phyloP scores from a whole-genome alignment of 495 filamentous ascomycete species.

The Xylaria flabelliformis region DNA sequence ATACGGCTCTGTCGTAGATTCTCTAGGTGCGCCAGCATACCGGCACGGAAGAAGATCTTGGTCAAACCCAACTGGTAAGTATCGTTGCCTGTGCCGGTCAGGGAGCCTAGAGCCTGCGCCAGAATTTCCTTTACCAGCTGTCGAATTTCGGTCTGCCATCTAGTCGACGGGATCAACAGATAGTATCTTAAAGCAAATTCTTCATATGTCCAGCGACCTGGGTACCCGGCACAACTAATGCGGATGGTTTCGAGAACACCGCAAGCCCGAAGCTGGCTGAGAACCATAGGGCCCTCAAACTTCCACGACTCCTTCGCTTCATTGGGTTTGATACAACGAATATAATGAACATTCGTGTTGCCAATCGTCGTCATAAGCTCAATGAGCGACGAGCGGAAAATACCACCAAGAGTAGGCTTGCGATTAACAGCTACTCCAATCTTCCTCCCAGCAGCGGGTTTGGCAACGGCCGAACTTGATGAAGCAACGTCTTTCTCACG shows the following conservation, averaged over 20 bases:
- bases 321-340: slow-evolving; percentile 99
- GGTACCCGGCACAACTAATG: slow-evolving; percentile 97
- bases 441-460: slow-evolving; percentile 76
- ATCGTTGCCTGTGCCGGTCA: slow-evolving; percentile 79
- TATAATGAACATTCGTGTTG: slow-evolving; percentile 98
- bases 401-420: slow-evolving; percentile 96
- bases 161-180: slow-evolving; percentile 90
- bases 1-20: slow-evolving; percentile 87
- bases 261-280: slow-evolving; percentile 95
- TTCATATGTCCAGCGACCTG: slow-evolving; percentile 98
- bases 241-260: slow-evolving; percentile 98
- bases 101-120: slow-evolving; percentile 80
- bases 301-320: slow-evolving; percentile 97
- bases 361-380: slow-evolving; percentile 99
- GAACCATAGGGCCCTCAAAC: slow-evolving; percentile 98
- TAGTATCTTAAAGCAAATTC: slow-evolving; percentile 98
- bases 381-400: slow-evolving; percentile 98
- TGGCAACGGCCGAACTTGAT: slow-evolving; percentile 71
- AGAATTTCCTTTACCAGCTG: slow-evolving; percentile 93
- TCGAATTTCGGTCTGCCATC: slow-evolving; percentile 93
- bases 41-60: slow-evolving; percentile 98
- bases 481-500: slow-evolving; percentile 84
- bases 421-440: slow-evolving; percentile 90
- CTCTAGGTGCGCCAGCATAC: slow-evolving; percentile 97
- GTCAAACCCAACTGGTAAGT: slow-evolving; percentile 97